A percentile compares a stretch with the other conserved stretches of the same genome.
Conservation (phyloP, 1,139 yeast species). For the Pichiaceae sp. region DNA sequence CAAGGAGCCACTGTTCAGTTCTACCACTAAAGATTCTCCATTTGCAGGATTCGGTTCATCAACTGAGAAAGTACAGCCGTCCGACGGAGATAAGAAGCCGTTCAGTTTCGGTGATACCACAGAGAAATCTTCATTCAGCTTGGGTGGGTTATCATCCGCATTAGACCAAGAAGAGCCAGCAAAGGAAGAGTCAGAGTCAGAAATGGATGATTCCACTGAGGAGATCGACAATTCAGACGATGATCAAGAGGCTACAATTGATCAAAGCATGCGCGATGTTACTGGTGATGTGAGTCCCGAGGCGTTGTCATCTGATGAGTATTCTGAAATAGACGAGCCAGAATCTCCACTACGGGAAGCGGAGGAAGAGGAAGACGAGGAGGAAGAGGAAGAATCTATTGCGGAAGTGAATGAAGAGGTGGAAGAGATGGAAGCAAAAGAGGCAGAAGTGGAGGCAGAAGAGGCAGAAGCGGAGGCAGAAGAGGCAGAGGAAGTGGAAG, state of each 20-base stretch:
- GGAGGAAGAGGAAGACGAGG: not conserved
- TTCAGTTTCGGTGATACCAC: not conserved
- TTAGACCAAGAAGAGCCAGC: slow-evolving; percentile 2
- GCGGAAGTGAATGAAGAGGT: not conserved
- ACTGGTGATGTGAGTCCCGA: no score
- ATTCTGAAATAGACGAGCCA: no score
- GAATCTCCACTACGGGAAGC: no score
- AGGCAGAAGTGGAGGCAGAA: slow-evolving; percentile 27
- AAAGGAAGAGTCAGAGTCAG: no score
- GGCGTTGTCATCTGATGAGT: no score
- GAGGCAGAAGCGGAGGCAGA: slow-evolving; percentile 17
- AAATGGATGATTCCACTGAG: slow-evolving; percentile 4
- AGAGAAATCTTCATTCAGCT: not conserved
- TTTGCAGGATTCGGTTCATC: not conserved
- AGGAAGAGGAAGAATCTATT: slow-evolving; percentile 1
- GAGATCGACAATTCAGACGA: slow-evolving; percentile 2
- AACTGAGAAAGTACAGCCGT: not conserved
- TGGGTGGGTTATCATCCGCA: slow-evolving; percentile 1
- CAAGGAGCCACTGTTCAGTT: not conserved
- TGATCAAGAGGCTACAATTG: slow-evolving; percentile 3
- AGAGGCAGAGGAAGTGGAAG: slow-evolving; percentile 26
- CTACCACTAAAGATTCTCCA: not conserved
- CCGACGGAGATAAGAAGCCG: not conserved
- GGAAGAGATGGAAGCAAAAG: slow-evolving; percentile 4
- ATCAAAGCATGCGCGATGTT: no score